Conservation (phyloP, 2,329 filamentous ascomycete species). For the Penicillium sp. region DNA sequence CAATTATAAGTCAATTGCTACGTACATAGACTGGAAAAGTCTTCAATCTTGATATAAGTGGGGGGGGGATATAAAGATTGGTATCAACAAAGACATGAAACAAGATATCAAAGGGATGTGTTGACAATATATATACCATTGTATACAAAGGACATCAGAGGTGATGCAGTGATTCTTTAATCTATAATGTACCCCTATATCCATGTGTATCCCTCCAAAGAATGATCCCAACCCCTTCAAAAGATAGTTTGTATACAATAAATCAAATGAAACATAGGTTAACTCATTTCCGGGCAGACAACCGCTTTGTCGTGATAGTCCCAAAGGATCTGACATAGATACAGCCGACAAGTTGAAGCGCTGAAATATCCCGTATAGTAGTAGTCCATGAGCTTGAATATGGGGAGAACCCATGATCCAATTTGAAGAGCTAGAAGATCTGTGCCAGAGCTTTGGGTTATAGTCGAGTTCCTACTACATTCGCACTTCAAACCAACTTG, state of each 20-base stretch:
- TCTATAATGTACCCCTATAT: not conserved
- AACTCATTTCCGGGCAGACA: no score
- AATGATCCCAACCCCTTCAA: no score
- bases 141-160: not conserved
- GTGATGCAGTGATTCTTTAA: not conserved
- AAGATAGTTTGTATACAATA: no score
- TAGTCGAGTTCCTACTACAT: not conserved
- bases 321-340: no score
- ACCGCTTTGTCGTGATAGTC: no score
- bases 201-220: not conserved
- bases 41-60: no score
- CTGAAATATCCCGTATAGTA: not conserved
- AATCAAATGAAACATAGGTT: no score
- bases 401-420: no score
- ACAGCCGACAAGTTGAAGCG: not conserved
- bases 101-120: no score
- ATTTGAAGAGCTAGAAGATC: not conserved
- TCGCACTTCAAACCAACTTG: not conserved
- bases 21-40: no score
- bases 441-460: not conserved
- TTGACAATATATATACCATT: no score
- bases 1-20: not conserved
- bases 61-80: not conserved
- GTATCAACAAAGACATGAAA: no score
- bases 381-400: not conserved